Base-by-base conservation (phyloP, 495 filamentous ascomycete species). In the Hypoxylon fragiforme region DNA sequence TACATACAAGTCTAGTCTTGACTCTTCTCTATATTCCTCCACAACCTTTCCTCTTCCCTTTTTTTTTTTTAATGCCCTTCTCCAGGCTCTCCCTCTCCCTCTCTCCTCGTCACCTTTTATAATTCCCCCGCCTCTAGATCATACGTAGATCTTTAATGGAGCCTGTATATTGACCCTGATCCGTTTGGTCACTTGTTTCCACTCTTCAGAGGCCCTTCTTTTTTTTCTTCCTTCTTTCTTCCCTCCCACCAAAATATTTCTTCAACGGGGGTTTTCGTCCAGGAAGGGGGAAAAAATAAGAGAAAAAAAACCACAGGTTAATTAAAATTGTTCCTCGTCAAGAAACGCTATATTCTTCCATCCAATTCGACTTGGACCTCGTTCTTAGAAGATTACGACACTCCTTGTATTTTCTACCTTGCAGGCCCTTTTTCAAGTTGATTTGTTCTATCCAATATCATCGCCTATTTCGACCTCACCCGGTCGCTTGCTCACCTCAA, bases 121-220 rank as follows among this genome's bases (percentile, higher is more conserved):
- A 63, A 58, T 57, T 46, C 64, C 50, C 58, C 62, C 60, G 61
- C 59, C 53, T 54, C 57, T 66, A 65, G 58, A 54, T 61, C 71
- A 71, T 68, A 70, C 72, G 63, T 66, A 72, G 72, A 78, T 77
- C 77, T 80, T 79, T 81, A 80, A 77, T 80, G 76, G 70, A 73
- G 76, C 75, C 75, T 79, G 79, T 81, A 74, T 73, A 74, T 72
- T 71, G 62, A 67, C 62, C 64, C 53, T 69, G 63, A 65, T 56
- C 66, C 54, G 67, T 60, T 65, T 65, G 63, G 65, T 57, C 47
- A 55, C 45, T 55, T 50, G 44, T 67, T 62, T 51, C 44, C 49
- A 48, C 50, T 51, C 51, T 28, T 46, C 20, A 43, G 42, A 47
- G 38, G 50, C 41, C 58, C 49, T 57, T 54, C 51, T 50, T 63